These are phyloP conservation scores for Paraleonurus japonicus DNA, from an alignment of 257 asterid species.

Conservation along the genomic window DNA sequence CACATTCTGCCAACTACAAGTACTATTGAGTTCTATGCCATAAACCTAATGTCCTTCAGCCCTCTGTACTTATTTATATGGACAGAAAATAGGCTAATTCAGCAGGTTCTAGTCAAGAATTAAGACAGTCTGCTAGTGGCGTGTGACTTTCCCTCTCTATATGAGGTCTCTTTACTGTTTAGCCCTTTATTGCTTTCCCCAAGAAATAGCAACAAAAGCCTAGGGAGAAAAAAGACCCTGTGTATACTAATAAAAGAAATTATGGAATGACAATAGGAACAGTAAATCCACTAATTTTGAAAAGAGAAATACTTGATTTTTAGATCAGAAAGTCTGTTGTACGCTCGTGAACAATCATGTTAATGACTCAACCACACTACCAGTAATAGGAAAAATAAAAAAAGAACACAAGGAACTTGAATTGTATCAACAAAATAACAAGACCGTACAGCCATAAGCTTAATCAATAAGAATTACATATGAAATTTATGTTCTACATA, in stretches of 20 bases:
- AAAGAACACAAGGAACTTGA: neutral
- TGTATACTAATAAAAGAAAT: neutral
- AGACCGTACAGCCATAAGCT: neutral
- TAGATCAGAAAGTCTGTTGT: neutral
- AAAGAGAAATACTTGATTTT: neutral
- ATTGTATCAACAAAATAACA: neutral
- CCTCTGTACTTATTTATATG: neutral
- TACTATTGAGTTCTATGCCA: constrained; percentile 2
- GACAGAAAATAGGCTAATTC: neutral
- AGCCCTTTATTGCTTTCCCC: neutral
- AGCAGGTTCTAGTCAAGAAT: neutral
- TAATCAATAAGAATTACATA: constrained; percentile 12
- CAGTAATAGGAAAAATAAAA: neutral
- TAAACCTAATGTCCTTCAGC: neutral
- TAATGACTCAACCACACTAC: neutral
- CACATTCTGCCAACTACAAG: neutral
- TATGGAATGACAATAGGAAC: neutral
- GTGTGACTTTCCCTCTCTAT: neutral
- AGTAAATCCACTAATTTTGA: neutral
- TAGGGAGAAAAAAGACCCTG: neutral
- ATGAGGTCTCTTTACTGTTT: neutral
- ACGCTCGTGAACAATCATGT: neutral
- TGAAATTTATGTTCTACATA: neutral
- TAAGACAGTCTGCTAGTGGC: neutral
- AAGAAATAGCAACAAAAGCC: neutral